These are phyloP conservation scores for Rhodotorula sp. DNA, from an alignment of 1,284 basidiomycete genomes.

Conservation along the genomic window DNA sequence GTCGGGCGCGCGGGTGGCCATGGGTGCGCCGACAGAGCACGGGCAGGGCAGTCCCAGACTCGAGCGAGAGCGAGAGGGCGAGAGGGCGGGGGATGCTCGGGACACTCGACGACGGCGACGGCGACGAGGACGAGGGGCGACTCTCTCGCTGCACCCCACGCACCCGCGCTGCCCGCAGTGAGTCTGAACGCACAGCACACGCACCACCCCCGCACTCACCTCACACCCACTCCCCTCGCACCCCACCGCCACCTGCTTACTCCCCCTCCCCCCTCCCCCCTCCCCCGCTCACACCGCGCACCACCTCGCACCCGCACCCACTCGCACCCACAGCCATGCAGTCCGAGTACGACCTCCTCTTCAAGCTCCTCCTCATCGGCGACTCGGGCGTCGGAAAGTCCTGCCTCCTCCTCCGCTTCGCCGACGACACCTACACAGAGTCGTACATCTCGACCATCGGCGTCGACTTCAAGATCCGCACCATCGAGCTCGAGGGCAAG, in stretches of 20 bases:
- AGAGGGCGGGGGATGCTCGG: too few relatives aligned
- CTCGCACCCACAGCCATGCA: constrained; percentile 36
- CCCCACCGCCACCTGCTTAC: background rate
- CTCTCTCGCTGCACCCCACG: background rate
- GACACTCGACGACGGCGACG: background rate
- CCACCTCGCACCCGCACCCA: too few relatives aligned
- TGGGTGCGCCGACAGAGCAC: background rate
- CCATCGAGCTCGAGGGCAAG: constrained; percentile 99
- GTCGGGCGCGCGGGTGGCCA: background rate
- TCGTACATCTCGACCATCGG: constrained; percentile 55
- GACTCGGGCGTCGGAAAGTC: constrained; percentile 93
- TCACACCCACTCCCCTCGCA: background rate
- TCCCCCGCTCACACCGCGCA: background rate
- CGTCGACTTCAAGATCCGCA: constrained; percentile 99
- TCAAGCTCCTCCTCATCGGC: constrained; percentile 74
- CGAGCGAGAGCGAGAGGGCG: background rate
- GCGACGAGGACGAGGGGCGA: too few relatives aligned
- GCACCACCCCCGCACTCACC: background rate
- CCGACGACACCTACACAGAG: constrained; percentile 56
- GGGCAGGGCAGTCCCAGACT: background rate
- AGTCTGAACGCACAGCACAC: background rate
- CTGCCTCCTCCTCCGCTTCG: constrained; percentile 54
- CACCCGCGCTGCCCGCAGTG: background rate
- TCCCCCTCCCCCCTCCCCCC: background rate
- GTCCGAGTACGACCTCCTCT: constrained; percentile 94